Evolutionary conservation across 495 filamentous ascomycete species (phyloP).

Genomic region (Corynascus novoguineensis): DNA sequence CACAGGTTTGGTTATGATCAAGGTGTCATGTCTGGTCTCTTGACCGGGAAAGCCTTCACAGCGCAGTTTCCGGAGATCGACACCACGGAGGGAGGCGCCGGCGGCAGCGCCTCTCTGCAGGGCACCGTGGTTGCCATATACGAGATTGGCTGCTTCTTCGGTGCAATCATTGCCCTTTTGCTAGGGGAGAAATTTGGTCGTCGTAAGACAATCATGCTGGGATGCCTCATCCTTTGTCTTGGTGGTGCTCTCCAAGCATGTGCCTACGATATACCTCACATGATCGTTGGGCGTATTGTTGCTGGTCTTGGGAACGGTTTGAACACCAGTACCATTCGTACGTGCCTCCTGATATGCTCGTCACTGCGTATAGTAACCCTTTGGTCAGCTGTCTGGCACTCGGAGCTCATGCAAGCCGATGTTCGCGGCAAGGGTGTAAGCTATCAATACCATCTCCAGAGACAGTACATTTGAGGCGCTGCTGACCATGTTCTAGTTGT

Average conservation of each 20-base stretch:
- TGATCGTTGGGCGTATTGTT: constrained; percentile 60
- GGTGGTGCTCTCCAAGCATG: constrained; percentile 61
- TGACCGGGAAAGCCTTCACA: background rate
- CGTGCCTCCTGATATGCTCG: background rate
- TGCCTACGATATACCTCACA: constrained; percentile 54
- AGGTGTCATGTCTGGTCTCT: constrained; percentile 1
- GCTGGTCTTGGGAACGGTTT: constrained; percentile 38
- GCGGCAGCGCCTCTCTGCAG: background rate
- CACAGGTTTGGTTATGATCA: constrained; percentile 2
- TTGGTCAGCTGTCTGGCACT: background rate
- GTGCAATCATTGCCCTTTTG: constrained; percentile 63
- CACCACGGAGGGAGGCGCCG: background rate
- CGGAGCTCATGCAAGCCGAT: constrained; percentile 3
- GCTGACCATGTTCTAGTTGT: background rate
- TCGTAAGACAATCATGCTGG: constrained; percentile 62
- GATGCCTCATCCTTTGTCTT: constrained; percentile 64
- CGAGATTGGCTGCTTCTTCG: constrained; percentile 72
- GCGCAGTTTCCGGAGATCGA: background rate
- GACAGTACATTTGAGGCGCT: background rate
- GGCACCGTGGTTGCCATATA: constrained; percentile 42
- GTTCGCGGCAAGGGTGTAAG: constrained; percentile 3
- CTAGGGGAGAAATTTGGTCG: constrained; percentile 68
- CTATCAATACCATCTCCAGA: background rate
- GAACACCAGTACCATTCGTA: constrained; percentile 1
- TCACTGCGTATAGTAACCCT: background rate